phyloP scores from a whole-genome alignment of 345 rosid species.

The Eucalyptus lansdowneana region DNA sequence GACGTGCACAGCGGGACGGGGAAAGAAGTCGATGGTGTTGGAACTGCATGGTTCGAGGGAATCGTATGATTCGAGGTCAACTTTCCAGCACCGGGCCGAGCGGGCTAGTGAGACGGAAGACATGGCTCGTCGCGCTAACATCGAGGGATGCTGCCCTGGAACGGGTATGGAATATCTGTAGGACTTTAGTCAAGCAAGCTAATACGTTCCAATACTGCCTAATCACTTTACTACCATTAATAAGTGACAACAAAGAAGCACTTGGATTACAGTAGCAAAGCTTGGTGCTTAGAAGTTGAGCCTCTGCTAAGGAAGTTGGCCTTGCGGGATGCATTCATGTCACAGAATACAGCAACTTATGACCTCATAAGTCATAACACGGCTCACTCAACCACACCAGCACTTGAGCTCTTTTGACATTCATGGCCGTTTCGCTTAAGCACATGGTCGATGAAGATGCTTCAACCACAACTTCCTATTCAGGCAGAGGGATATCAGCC shows the following conservation, averaged over 20 bases:
- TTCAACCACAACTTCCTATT: not conserved
- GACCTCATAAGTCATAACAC: not conserved
- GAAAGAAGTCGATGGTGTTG: not conserved
- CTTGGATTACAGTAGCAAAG: not conserved
- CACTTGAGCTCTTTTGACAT: not conserved
- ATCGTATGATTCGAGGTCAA: not conserved
- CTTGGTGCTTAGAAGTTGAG: too few relatives aligned
- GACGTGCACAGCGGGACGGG: not conserved
- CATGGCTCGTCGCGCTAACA: not conserved
- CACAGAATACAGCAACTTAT: not conserved
- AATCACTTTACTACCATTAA: not conserved
- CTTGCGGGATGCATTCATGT: not conserved
- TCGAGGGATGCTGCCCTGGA: not conserved
- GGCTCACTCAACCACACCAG: not conserved
- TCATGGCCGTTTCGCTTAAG: constrained; percentile 20
- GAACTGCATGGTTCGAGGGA: not conserved
- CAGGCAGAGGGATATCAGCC: constrained; percentile 18
- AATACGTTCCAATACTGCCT: not conserved
- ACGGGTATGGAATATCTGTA: not conserved
- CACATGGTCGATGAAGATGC: not conserved
- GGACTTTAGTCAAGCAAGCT: not conserved
- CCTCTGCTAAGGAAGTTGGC: not conserved
- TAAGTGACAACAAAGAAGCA: not conserved
- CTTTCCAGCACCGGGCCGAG: not conserved
- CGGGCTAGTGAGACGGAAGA: not conserved